Percentiles rank a stretch among this genome's conserved stretches.
Conservation (phyloP, 2,329 filamentous ascomycete species). For the Metarhizium rileyi region DNA sequence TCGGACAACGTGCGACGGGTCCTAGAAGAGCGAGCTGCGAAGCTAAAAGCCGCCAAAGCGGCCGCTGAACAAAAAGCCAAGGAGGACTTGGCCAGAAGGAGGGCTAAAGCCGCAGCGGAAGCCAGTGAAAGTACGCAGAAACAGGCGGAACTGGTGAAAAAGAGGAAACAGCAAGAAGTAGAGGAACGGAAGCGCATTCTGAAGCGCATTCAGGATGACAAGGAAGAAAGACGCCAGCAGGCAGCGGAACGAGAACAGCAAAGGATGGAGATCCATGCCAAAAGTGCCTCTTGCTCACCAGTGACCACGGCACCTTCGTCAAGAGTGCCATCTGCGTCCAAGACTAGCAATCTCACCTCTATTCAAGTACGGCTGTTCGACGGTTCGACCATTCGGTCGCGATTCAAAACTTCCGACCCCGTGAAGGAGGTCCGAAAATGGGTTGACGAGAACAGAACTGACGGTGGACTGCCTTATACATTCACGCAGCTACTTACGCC, state of each 20-base stretch:
- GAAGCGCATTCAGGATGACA: constrained; percentile 68
- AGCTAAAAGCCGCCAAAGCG: constrained; percentile 31
- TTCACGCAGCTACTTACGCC: constrained; percentile 81
- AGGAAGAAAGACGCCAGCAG: constrained; percentile 51
- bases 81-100: constrained; percentile 37
- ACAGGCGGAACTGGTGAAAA: constrained; percentile 47
- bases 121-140: constrained; percentile 26
- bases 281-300: constrained; percentile 19
- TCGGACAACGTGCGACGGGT: constrained; percentile 27
- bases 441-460: constrained; percentile 56
- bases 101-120: constrained; percentile 35
- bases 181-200: constrained; percentile 64
- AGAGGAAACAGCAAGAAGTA: constrained; percentile 53
- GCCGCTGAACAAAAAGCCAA: constrained; percentile 38
- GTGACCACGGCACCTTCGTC: constrained; percentile 23
- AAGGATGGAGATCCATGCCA: constrained; percentile 19
- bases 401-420: constrained; percentile 55
- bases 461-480: constrained; percentile 57
- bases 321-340: constrained; percentile 19
- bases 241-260: constrained; percentile 40
- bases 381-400: constrained; percentile 65
- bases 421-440: constrained; percentile 65
- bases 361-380: constrained; percentile 79
- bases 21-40: constrained; percentile 41
- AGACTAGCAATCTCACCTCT: constrained; percentile 29